Evolutionary conservation across 441 rosid species (phyloP).

Genomic region (Brassica balearica): DNA sequence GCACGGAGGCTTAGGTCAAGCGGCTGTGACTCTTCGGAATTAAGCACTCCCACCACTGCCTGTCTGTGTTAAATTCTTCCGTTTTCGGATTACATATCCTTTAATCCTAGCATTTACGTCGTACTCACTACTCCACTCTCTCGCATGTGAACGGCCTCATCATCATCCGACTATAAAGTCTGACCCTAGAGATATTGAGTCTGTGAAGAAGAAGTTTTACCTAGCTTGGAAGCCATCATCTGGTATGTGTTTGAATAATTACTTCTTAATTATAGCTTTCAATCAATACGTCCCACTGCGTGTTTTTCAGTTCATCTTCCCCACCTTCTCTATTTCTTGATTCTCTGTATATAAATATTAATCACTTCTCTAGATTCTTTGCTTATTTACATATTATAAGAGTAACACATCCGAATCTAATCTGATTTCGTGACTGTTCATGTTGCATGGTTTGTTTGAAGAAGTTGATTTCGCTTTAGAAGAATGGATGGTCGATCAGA

Average conservation of each 20-base stretch:
- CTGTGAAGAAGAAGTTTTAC: neutral
- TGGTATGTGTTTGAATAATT: neutral
- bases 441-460: constrained; percentile 49
- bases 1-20: neutral
- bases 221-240: neutral
- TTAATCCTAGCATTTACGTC: neutral
- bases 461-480: constrained; percentile 67
- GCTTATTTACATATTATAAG: neutral
- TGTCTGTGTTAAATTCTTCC: neutral
- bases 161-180: neutral
- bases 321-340: neutral
- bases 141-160: neutral
- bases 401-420: neutral
- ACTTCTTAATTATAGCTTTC: neutral
- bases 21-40: neutral
- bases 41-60: neutral
- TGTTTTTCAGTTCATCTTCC: neutral
- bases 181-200: neutral
- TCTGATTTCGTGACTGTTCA: neutral
- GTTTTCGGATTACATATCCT: neutral
- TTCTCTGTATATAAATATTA: neutral
- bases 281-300: neutral
- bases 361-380: neutral
- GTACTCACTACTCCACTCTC: neutral
- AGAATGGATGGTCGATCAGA: constrained; percentile 89